phyloP scores from a whole-genome alignment of 345 rosid species.

The Boechera divaricarpa region DNA sequence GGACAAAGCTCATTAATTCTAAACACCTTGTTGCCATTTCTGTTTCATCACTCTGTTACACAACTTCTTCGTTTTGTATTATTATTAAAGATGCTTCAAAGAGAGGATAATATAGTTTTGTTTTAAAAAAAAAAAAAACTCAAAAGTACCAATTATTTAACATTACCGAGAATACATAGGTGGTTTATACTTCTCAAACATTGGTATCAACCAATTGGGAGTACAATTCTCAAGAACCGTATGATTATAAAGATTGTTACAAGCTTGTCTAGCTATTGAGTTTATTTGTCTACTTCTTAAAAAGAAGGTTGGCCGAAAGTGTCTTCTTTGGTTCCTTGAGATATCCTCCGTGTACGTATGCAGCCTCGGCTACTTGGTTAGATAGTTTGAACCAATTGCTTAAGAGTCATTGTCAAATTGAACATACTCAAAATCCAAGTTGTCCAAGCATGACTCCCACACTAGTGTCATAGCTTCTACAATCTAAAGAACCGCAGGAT shows the following conservation, averaged over 20 bases:
- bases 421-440: not conserved
- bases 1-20: conserved; percentile 70
- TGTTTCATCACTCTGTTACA: conserved; percentile 1
- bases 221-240: not conserved
- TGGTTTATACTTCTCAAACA: not conserved
- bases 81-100: not conserved
- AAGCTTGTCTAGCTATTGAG: not conserved
- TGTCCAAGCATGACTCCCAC: not conserved
- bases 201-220: not conserved
- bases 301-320: not conserved
- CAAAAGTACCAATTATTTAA: not conserved
- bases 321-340: not conserved
- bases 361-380: not conserved
- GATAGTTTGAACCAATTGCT: not conserved
- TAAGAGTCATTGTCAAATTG: not conserved
- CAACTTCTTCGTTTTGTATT: conserved; percentile 20
- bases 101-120: not conserved
- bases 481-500: too few species aligned
- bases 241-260: not conserved
- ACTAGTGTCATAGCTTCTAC: not conserved
- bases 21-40: not conserved
- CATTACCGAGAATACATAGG: not conserved
- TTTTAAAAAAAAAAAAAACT: not conserved
- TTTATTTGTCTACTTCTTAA: not conserved
- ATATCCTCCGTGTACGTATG: not conserved